Base-by-base conservation (phyloP, 208 protist genomes). In the Trypanosoma lewisi region DNA sequence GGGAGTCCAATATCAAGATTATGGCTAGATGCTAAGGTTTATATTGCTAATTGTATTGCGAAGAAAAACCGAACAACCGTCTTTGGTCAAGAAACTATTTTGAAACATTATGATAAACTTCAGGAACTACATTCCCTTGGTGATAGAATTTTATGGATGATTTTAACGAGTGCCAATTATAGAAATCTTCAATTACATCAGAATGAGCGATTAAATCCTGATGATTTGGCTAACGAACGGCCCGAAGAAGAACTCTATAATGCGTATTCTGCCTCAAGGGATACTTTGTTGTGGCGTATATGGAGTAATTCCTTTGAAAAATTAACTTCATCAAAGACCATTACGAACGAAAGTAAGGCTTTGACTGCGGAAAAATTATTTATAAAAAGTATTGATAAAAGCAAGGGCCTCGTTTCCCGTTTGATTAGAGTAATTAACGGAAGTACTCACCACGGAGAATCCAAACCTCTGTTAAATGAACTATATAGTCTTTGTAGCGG, bases 1-100 rank as follows among this genome's bases (percentile, higher is more conserved):
- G 49, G 49, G 31, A 34, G 4, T 27, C 34, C 50, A 41, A 66
- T 73, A 34, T 65, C 67, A 56, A 42, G 33, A n/a, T 47, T 16
- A 42, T 73, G 57, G 67, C 48, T 73, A 52, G 52, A 67, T 52
- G 52, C 67, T 2, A 67, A 62, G 41, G 19, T 54, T 19, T 42
- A 73, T 62, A 30, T 73, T 41, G 67, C 67, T 8, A 55, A 51
- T 14, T 63, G 59, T 33, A 23, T 73, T 70, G 64, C 64, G 33
- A 41, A 50, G 9, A 62, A 63, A 48, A 36, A 27, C 0, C 37
- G 27, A 45, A 45, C 51, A 28, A 8, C 12, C 16, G 12, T 48
- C 19, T 63, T 49, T 58, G 64, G 64, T n/a, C 64, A 70, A 47
- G 55, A 48, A 34, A 57, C 54, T 54, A 50, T 70, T 33, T 47